Evolutionary conservation across 371 early-diverging fungal species (phyloP), one percentile per base, ranked within the genome.

Genomic region (Fennellomyces sp.): DNA sequence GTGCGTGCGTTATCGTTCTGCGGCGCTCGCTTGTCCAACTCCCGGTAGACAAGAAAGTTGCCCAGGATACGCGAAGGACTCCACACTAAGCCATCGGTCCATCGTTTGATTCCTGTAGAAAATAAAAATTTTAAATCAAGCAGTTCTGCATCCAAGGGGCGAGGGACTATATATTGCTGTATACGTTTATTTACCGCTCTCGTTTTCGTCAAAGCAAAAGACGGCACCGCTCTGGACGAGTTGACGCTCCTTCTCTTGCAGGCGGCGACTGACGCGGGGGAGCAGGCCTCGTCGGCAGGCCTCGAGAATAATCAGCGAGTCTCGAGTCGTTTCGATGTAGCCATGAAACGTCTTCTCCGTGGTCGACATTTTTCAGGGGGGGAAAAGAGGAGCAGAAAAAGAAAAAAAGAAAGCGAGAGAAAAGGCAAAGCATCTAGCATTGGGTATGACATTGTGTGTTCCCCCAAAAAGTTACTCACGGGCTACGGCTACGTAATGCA

Each of bases 71-170:
- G 85, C 28, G 91, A 91, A 6, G 94, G 92, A 21, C 91, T 89
- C 95, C 94, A 93, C 19, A 86, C 82, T 23, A 86, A 78, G 13
- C 94, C 93, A 69, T 94, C 95, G 2, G 95, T 95, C 95, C 95
- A 95, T 36, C 95, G 77, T 58, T 90, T 90, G 68, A 95, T 76
- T 11, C 94, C 91, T 92, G 3, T 63, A 73, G 30, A 35, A 52
- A 35, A n/a, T n/a, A n/a, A n/a, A n/a, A n/a, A n/a, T n/a, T n/a
- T n/a, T n/a, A n/a, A n/a, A n/a, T n/a, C n/a, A n/a, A n/a, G n/a
- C n/a, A n/a, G n/a, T n/a, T n/a, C n/a, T n/a, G n/a, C n/a, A n/a
- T n/a, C n/a, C n/a, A n/a, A n/a, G n/a, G n/a, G n/a, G n/a, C n/a
- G n/a, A n/a, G n/a, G n/a, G n/a, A n/a, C n/a, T n/a, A n/a, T n/a